phyloP scores from a whole-genome alignment of 2,329 filamentous ascomycete species.

The Myriosclerotinia duriaeana region DNA sequence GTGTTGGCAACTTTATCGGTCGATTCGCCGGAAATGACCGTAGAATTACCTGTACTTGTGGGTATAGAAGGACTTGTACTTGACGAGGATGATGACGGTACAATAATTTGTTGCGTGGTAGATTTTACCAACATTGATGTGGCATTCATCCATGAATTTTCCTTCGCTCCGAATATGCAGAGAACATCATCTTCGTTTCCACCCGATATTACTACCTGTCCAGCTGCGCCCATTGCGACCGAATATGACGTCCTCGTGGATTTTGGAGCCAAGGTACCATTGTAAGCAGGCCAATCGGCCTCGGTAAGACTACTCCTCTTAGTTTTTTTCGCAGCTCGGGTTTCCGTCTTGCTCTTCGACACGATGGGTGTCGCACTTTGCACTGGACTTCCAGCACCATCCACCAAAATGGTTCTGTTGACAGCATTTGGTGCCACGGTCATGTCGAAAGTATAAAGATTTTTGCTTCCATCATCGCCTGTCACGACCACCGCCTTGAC shows the following conservation, averaged over 20 bases:
- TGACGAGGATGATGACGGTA: constrained; percentile 2
- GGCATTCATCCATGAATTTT: constrained; percentile 78
- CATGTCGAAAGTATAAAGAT: constrained; percentile 77
- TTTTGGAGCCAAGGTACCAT: constrained; percentile 68
- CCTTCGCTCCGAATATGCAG: constrained; percentile 71
- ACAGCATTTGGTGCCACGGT: constrained; percentile 72
- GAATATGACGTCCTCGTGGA: constrained; percentile 66
- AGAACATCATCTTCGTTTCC: constrained; percentile 63
- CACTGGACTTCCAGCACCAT: constrained; percentile 57
- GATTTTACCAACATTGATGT: constrained; percentile 43
- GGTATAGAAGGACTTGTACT: constrained; percentile 31
- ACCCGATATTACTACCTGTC: constrained; percentile 75
- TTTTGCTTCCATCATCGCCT: constrained; percentile 74
- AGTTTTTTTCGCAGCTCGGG: constrained; percentile 19
- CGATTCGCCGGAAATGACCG: constrained; percentile 29
- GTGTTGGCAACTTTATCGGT: constrained; percentile 34
- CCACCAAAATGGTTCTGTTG: constrained; percentile 65
- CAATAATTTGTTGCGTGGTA: constrained; percentile 26
- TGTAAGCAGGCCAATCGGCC: constrained; percentile 74
- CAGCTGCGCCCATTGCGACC: constrained; percentile 63
- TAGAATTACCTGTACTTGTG: constrained; percentile 39
- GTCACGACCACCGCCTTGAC: constrained; percentile 65
- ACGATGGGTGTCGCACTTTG: constrained; percentile 48
- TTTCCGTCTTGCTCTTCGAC: constrained; percentile 20
- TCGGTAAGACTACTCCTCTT: constrained; percentile 53